A percentile compares a stretch with the other conserved stretches of the same genome.
phyloP scores from a whole-genome alignment of 306 rosid species.

The Ochetophila trinervis region DNA sequence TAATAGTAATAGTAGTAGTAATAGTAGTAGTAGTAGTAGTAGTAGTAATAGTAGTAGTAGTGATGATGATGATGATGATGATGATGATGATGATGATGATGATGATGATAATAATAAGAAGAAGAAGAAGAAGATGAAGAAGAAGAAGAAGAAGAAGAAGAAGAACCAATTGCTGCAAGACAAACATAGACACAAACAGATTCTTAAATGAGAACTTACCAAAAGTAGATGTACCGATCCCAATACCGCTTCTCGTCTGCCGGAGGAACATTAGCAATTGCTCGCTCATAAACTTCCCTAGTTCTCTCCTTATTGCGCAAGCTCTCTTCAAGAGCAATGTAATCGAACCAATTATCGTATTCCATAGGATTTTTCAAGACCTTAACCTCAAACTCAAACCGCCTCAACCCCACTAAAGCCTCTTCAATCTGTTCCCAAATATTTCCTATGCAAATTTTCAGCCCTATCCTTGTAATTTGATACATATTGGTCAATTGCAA shows the following conservation, averaged over 20 bases:
- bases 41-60: no score
- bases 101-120: no score
- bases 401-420: conserved; percentile 82
- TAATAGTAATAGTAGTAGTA: no score
- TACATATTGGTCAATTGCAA: conserved; percentile 70
- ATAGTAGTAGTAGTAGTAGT: no score
- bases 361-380: conserved; percentile 69
- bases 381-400: conserved; percentile 88
- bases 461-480: conserved; percentile 94
- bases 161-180: no score
- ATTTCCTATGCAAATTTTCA: conserved; percentile 71
- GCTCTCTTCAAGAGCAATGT: conserved; percentile 78
- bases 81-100: no score
- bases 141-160: no score
- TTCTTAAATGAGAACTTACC: conserved; percentile 43
- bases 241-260: conserved; percentile 89
- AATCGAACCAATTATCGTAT: conserved; percentile 87
- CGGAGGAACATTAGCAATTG: conserved; percentile 90
- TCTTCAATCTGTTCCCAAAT: conserved; percentile 90
- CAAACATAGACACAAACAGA: no score
- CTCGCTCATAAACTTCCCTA: conserved; percentile 82
- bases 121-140: no score
- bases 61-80: no score
- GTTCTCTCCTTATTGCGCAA: conserved; percentile 64
- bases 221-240: conserved; percentile 87